Evolutionary conservation across 139 green algal species (phyloP), one percentile per base, ranked within the genome.

Genomic region (Micractinium conductrix): DNA sequence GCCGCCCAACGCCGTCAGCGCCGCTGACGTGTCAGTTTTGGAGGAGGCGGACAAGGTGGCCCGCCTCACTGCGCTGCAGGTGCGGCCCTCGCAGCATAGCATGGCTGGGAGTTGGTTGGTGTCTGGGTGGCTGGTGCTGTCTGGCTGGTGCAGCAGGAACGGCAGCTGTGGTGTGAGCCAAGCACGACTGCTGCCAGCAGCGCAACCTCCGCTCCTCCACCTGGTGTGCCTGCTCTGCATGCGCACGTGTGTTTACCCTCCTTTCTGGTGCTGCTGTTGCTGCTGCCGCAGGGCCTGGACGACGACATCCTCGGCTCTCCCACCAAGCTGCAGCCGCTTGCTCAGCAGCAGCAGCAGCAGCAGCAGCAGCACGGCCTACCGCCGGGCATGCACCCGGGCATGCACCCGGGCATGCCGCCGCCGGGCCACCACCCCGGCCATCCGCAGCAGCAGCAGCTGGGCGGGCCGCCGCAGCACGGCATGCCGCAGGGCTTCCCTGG

Each of bases 1-100:
- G 76, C 76, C 75, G 2, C 50, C 75, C 75, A 81, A 71, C 26
- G 75, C 75, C 8, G 53, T 81, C 35, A 81, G n/a, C 40, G 53
- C 60, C 4, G 58, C 60, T 12, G 78, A 83, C 26, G 78, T 83
- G 42, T 45, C 12, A 2, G 78, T 44, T 3, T 42, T 83, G 12
- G 60, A 74, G 16, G 78, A 83, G 78, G 78, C 78, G 0, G 78
- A 83, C 40, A 73, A 62, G 78, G 78, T 83, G 60, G 78, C 78
- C 16, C 78, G 60, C 60, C 60, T 60, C 14, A 74, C 78, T 1
- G 78, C 78, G 30, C 78, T 83, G 28, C 78, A 83, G 78, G 78
- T 62, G 60, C 7, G 72, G 44, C 44, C 19, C 24, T 6, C 19
- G 2, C 12, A 28, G 60, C 7, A 12, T 10, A 40, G 5, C 30